Conservation (phyloP, 345 rosid genomes). For the Populus deltoides region DNA sequence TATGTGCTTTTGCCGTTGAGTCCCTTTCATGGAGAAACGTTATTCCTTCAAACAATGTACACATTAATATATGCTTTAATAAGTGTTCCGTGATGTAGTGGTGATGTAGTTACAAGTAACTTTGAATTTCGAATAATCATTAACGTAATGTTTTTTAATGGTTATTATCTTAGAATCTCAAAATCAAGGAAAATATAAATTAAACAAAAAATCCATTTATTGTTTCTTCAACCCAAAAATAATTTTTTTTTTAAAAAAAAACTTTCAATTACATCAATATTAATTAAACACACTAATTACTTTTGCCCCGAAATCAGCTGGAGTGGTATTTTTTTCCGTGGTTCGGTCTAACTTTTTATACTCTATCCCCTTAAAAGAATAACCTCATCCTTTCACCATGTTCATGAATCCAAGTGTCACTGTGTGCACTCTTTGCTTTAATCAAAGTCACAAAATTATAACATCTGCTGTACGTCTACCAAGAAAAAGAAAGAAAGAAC, state of each 20-base stretch:
- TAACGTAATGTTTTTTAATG: no score
- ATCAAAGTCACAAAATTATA: neutral
- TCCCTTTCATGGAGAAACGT: neutral
- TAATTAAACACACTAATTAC: neutral
- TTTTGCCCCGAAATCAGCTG: neutral
- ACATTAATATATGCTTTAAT: neutral
- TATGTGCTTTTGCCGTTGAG: neutral
- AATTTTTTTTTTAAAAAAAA: no score
- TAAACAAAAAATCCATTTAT: neutral
- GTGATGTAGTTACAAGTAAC: neutral
- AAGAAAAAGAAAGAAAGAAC: neutral
- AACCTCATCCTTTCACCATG: neutral
- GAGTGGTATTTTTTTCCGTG: neutral
- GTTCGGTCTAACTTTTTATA: neutral
- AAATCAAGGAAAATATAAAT: neutral
- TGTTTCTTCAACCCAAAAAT: no score
- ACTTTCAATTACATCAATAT: neutral
- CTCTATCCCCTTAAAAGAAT: neutral
- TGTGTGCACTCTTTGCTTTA: neutral
- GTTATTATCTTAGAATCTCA: neutral
- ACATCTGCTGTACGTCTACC: neutral
- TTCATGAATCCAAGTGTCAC: neutral
- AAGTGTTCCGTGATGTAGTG: neutral
- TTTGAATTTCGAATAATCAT: neutral
- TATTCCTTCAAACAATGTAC: neutral